Conservation (phyloP, 345 rosid genomes). For the Citrus unshiu region DNA sequence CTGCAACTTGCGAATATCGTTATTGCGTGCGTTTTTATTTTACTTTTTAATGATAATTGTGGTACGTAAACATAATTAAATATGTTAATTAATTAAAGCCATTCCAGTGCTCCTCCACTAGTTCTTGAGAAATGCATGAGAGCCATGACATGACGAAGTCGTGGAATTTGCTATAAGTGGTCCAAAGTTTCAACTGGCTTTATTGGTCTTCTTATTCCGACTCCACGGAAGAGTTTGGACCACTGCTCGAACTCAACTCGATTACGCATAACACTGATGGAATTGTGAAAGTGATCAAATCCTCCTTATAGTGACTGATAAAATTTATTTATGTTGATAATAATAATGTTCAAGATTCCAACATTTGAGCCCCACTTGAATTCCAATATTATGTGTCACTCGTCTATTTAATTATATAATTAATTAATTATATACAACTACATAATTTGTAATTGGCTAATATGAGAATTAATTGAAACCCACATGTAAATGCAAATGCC, state of each 20-base stretch:
- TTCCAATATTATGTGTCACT: too few relatives aligned
- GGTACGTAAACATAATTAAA: not conserved
- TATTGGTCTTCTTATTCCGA: not conserved
- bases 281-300: not conserved
- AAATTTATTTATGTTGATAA: not conserved
- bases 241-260: not conserved
- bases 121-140: not conserved
- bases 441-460: too few relatives aligned
- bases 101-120: constrained; percentile 6
- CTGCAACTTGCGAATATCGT: not conserved
- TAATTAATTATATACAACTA: too few relatives aligned
- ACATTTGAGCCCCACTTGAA: too few relatives aligned
- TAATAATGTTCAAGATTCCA: too few relatives aligned
- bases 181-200: not conserved
- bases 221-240: not conserved
- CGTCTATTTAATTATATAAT: too few relatives aligned
- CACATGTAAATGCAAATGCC: not conserved
- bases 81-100: not conserved
- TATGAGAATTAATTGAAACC: too few relatives aligned
- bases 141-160: not conserved
- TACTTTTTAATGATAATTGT: not conserved
- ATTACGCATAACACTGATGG: not conserved
- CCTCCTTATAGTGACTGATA: not conserved
- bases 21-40: not conserved
- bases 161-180: not conserved